Conservation (phyloP, 2,329 filamentous ascomycete genomes). For the Colletotrichum cereale region DNA sequence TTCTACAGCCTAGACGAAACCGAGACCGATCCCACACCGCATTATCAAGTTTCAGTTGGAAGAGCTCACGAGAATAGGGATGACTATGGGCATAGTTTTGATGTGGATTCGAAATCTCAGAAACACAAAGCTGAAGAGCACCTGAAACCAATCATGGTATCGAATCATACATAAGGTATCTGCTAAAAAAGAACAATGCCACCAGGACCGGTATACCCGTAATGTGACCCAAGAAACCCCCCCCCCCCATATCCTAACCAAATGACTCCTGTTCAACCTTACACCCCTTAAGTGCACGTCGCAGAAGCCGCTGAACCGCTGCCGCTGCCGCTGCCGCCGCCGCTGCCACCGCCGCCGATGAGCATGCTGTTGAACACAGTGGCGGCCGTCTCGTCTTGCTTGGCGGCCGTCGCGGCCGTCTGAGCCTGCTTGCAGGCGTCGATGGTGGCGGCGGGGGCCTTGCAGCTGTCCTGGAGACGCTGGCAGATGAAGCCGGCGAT, state of each 20-base stretch:
- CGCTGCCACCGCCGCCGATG: slow-evolving; percentile 15
- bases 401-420: slow-evolving; percentile 39
- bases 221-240: neutral
- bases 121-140: neutral
- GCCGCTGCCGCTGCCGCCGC: no score
- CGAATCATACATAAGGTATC: slow-evolving; percentile 9
- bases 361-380: slow-evolving; percentile 44
- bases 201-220: neutral
- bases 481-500: slow-evolving; percentile 63
- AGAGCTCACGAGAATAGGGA: neutral
- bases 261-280: neutral
- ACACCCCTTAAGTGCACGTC: no score
- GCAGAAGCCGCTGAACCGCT: no score
- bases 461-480: slow-evolving; percentile 51
- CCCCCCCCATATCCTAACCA: neutral
- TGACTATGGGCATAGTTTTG: no score
- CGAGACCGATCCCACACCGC: neutral
- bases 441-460: slow-evolving; percentile 36
- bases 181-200: neutral
- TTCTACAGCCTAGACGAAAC: neutral
- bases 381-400: slow-evolving; percentile 45
- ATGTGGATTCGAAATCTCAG: neutral
- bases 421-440: slow-evolving; percentile 36
- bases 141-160: slow-evolving; percentile 4
- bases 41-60: neutral